Base-by-base conservation (phyloP, 179 eudicot species). In the Camellia oleifera region DNA sequence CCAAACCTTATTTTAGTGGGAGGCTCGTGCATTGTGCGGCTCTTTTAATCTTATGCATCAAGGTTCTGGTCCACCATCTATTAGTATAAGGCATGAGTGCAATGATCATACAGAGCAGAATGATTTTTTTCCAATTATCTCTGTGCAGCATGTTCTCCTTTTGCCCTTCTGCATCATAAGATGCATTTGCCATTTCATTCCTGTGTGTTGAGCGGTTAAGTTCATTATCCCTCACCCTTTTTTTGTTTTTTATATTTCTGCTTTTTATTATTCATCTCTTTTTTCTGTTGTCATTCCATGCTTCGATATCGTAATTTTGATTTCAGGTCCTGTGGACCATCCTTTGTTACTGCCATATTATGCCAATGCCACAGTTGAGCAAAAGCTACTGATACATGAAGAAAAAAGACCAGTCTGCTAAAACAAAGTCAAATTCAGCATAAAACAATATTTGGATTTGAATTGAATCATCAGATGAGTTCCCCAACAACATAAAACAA, bases 141-240 rank as follows among this genome's bases (percentile, higher is more conserved):
- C 18, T 52, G 3, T 5, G 12, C 48, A 5, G 15, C 18, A 7
- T 42, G 50, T 75, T 58, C 32, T 11, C 77, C 42, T 75, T 18
- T 42, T 46, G 40, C 68, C 56, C 53, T 5, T 10, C 64, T 14
- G 26, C 66, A 58, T 58, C 32, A 74, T 72, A 53, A 10, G 76
- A 18, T 52, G 76, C 76, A 72, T 26, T 48, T 54, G 76, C 76
- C 45, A 11, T 11, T 72, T 72, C 75, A 48, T 71, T 20, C 2
- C 71, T 26, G 10, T 20, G 18, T 50, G 8, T 56, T 13, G 60
- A 56, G 60, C 60, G 6, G 60, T 9, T 56, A 9, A 7, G 15
- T 48, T 48, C 13, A 56, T 10, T 56, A 1, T 48, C 58, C 46
- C 5, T 52, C 40, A 18, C 11, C 74, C 56, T 44, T 6, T 12